Evolutionary conservation across 129 eudicot genomes (phyloP).

Genomic region (Smallanthus sonchifolius): DNA sequence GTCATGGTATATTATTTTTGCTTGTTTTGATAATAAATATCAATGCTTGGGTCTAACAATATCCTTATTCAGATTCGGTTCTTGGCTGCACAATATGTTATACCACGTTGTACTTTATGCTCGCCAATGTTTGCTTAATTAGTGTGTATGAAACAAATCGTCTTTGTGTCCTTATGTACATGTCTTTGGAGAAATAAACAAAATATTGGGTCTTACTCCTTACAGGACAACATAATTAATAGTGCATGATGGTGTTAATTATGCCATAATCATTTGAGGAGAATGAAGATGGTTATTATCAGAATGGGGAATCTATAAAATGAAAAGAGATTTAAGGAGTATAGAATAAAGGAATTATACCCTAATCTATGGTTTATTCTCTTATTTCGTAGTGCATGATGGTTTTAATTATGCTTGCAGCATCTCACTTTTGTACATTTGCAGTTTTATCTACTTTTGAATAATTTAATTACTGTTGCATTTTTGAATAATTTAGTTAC

Average conservation of each 20-base stretch:
- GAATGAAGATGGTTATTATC: not conserved
- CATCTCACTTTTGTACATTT: slow-evolving; percentile 2
- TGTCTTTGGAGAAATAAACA: not conserved
- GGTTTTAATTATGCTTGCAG: not conserved
- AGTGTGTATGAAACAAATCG: not conserved
- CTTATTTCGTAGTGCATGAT: not conserved
- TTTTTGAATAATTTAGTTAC: not conserved
- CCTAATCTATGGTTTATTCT: not conserved
- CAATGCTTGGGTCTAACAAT: not conserved
- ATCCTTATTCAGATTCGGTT: not conserved
- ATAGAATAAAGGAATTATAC: not conserved
- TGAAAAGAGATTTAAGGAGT: not conserved
- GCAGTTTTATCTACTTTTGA: not conserved
- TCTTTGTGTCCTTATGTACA: not conserved
- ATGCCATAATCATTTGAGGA: not conserved
- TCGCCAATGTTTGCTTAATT: not conserved
- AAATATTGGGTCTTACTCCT: slow-evolving; percentile 9
- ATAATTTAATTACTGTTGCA: not conserved
- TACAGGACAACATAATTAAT: not conserved
- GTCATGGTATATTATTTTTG: slow-evolving; percentile 55
- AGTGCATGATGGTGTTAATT: not conserved
- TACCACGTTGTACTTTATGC: not conserved
- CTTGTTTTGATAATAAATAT: not conserved
- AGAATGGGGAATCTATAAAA: not conserved
- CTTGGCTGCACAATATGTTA: slow-evolving; percentile 8